phyloP scores from a whole-genome alignment of 2,329 filamentous ascomycete species.

The Neurospora sp. region DNA sequence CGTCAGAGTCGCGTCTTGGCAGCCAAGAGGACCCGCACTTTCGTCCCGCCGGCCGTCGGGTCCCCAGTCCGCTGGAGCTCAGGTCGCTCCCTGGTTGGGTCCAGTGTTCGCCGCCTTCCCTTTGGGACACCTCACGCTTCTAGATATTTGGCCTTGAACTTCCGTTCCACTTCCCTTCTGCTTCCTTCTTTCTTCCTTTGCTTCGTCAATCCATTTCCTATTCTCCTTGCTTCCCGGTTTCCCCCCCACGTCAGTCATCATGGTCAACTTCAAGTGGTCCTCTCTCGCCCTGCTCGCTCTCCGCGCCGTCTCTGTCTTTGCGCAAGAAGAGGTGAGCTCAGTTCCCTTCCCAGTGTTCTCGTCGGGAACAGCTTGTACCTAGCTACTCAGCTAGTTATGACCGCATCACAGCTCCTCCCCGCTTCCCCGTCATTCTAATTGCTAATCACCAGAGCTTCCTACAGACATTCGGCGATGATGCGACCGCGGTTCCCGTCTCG shows the following conservation, averaged over 20 bases:
- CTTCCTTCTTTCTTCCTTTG: not conserved
- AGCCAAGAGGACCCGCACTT: not conserved
- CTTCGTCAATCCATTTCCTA: slow-evolving; percentile 7
- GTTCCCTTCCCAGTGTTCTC: slow-evolving; percentile 15
- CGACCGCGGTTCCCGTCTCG: slow-evolving; percentile 11
- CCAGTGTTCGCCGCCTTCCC: not conserved
- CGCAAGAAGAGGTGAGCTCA: slow-evolving; percentile 48
- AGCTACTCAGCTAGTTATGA: not conserved
- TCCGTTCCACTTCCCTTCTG: not conserved
- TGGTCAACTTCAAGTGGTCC: slow-evolving; percentile 67
- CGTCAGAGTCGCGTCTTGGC: not conserved
- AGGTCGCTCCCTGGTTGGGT: not conserved
- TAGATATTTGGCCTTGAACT: not conserved
- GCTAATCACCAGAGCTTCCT: slow-evolving; percentile 6
- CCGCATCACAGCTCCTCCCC: not conserved
- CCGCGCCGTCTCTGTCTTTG: slow-evolving; percentile 55
- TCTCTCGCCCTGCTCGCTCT: slow-evolving; percentile 63
- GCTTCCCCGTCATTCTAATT: not conserved
- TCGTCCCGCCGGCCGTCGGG: not conserved
- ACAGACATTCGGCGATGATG: slow-evolving; percentile 14
- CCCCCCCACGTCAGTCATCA: slow-evolving; percentile 30
- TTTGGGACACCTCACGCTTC: not conserved
- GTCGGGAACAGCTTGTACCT: not conserved
- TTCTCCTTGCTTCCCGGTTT: slow-evolving; percentile 6
- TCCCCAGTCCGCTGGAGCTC: not conserved